Percentiles rank a stretch among this genome's conserved stretches.
phyloP scores from a whole-genome alignment of 2,329 filamentous ascomycete species.

The Cladosporium sp. region DNA sequence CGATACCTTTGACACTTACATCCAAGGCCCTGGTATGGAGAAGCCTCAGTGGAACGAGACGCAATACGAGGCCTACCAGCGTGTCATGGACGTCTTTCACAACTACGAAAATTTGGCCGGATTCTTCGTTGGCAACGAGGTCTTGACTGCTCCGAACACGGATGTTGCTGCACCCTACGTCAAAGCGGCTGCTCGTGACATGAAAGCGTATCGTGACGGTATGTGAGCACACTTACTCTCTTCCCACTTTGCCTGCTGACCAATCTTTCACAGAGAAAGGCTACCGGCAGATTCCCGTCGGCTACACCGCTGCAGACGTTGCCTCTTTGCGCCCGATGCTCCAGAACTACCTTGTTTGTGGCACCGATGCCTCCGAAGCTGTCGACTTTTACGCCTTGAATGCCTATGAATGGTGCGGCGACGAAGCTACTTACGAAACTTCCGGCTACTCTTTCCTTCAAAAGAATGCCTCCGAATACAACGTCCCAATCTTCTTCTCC shows the following conservation, averaged over 20 bases:
- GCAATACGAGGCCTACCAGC: conserved; percentile 63
- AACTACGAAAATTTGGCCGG: conserved; percentile 75
- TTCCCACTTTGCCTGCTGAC: background rate
- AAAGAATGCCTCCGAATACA: conserved; percentile 62
- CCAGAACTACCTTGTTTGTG: conserved; percentile 74
- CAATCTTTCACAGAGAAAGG: conserved; percentile 44
- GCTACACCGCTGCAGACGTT: conserved; percentile 85
- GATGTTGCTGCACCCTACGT: conserved; percentile 72
- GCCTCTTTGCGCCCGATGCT: conserved; percentile 61
- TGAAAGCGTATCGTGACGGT: conserved; percentile 73
- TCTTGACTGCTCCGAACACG: conserved; percentile 56
- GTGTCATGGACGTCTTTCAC: conserved; percentile 73
- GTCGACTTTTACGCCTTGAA: conserved; percentile 84
- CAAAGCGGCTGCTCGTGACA: conserved; percentile 73
- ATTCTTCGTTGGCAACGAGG: conserved; percentile 86
- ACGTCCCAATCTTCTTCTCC: conserved; percentile 83
- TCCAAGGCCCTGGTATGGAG: conserved; percentile 35
- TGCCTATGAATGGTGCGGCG: conserved; percentile 47
- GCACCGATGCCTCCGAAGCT: conserved; percentile 61
- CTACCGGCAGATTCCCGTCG: conserved; percentile 77
- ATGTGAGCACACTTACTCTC: conserved; percentile 58
- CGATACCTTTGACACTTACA: conserved; percentile 68
- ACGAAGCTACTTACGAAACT: conserved; percentile 47
- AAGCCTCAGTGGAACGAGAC: conserved; percentile 66
- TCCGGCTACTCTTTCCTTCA: conserved; percentile 69